Evolutionary conservation across 148 eudicot genomes (phyloP).

Genomic region (Spergularia marina): DNA sequence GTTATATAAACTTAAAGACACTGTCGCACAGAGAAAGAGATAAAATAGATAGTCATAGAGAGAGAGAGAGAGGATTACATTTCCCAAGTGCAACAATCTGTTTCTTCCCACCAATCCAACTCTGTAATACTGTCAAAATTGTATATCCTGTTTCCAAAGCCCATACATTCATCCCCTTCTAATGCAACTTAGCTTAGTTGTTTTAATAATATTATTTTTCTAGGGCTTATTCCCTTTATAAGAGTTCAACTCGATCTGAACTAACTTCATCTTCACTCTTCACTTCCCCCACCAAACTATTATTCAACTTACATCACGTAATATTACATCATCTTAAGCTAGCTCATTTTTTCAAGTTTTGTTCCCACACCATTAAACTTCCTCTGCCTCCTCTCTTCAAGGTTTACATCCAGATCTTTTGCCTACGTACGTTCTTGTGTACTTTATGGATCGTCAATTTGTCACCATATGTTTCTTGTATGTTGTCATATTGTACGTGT

Average conservation of each 20-base stretch:
- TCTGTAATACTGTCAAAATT: conserved; percentile 37
- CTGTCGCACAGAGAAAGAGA: too few species aligned
- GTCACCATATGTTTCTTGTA: neutral
- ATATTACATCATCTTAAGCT: neutral
- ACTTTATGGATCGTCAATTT: neutral
- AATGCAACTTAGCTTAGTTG: neutral
- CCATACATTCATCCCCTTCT: conserved; percentile 53
- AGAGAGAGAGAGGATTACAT: neutral
- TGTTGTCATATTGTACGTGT: neutral
- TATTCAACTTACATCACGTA: neutral
- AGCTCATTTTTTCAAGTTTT: neutral
- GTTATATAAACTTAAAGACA: conserved; percentile 13
- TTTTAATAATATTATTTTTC: neutral
- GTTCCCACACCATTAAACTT: neutral
- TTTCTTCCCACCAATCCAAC: conserved; percentile 17
- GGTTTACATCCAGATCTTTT: neutral
- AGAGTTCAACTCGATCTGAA: neutral
- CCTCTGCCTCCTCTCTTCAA: conserved; percentile 7
- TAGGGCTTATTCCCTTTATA: neutral
- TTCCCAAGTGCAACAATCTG: conserved; percentile 28
- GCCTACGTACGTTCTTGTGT: neutral
- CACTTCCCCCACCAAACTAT: neutral
- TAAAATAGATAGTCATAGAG: too few species aligned
- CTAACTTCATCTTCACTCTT: neutral
- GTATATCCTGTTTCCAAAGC: conserved; percentile 70